Evolutionary conservation across 257 asterid species (phyloP), one percentile per base, ranked within the genome.

Genomic region (Ilex aquifolium): DNA sequence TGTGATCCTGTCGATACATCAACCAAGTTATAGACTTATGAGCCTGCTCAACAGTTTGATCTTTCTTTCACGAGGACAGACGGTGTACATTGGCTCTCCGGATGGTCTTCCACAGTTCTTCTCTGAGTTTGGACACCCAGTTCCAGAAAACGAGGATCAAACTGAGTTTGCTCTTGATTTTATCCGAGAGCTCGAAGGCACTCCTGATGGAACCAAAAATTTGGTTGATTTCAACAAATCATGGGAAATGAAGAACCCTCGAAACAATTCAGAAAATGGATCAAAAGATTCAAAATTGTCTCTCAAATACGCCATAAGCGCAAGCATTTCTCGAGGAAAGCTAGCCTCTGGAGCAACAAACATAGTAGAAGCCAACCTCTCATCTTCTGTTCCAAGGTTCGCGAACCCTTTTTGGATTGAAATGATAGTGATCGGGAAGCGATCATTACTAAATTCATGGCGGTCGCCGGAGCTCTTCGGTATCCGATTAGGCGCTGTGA

Each of bases 391-490:
- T 36, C 81, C 81, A 13, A 74, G 55, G 7, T 79, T 77, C 52
- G 83, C 83, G 0, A 83, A 79, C 32, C 83, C 88, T 11, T 29
- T 74, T 53, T 82, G 88, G 88, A 72, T 75, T 9, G 88, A 82
- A 59, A 75, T 82, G 56, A 6, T 77, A 10, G 83, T 82, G 13
- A 79, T 82, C 1, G 85, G 76, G 8, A 65, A 72, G 44, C 50
- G 88, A 69, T 79, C 88, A 1, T 64, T 72, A 67, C 74, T 74
- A 6, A 82, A 82, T 9, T 79, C 88, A 13, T 58, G 74, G 40
- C 32, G 88, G 59, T 72, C 88, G 0, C 88, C 88, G 0, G 88
- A 82, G 69, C 75, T 78, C 6, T 74, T 78, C 13, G 90, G 85
- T 0, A 77, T 79, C 0, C 55, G 90, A 48, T 59, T 83, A 17